phyloP scores from a whole-genome alignment of 176 grass and related monocot genomes.

The Poa annua region DNA sequence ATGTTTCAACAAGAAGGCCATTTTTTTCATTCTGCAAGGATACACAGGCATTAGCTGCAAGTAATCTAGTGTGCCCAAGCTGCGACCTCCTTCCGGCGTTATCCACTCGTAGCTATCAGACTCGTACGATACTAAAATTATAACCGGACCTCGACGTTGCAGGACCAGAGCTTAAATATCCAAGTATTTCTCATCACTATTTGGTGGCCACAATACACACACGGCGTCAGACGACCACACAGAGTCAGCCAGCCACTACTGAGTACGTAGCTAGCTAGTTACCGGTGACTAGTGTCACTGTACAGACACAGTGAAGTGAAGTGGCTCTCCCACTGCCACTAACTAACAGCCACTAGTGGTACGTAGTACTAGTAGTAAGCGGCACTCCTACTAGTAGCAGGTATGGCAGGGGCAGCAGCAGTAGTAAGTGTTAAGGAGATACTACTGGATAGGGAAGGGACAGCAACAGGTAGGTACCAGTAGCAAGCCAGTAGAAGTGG shows the following conservation, averaged over 20 bases:
- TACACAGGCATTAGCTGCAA: neutral
- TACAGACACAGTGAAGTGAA: constrained; percentile 4
- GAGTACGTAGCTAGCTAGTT: neutral
- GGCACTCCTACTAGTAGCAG: neutral
- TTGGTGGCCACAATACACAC: constrained; percentile 30
- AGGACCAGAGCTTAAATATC: neutral
- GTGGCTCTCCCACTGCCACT: constrained; percentile 33
- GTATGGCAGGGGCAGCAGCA: neutral
- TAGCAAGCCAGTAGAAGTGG: constrained; percentile 14
- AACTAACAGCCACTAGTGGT: constrained; percentile 16
- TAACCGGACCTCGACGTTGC: neutral
- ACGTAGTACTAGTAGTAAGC: neutral
- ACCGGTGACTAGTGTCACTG: constrained; percentile 4
- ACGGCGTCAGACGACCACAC: constrained; percentile 11
- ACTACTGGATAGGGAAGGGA: neutral
- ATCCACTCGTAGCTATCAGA: constrained; percentile 20
- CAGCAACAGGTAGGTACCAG: constrained; percentile 32
- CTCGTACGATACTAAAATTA: neutral
- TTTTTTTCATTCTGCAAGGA: neutral
- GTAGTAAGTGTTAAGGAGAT: constrained; percentile 6
- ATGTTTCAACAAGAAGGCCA: neutral
- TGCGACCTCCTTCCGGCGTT: neutral
- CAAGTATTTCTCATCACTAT: neutral
- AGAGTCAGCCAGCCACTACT: neutral
- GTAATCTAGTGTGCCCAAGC: neutral